phyloP scores from a whole-genome alignment of 2,329 filamentous ascomycete species.

The Colletotrichum sp. region DNA sequence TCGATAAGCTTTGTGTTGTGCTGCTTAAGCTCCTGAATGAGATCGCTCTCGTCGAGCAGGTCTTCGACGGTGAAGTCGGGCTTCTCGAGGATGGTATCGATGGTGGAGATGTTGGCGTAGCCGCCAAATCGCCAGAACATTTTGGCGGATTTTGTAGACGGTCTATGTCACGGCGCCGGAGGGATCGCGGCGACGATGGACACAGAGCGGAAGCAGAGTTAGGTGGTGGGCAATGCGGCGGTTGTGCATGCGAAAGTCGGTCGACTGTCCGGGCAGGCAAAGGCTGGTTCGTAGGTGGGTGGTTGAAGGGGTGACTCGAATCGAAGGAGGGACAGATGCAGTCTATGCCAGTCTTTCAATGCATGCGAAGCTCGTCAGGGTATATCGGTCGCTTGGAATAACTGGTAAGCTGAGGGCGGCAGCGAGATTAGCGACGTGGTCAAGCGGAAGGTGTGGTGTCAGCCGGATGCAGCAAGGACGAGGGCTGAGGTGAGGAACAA shows the following conservation, averaged over 20 bases:
- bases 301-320: not conserved
- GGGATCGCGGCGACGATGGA: constrained; percentile 9
- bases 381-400: constrained; percentile 15
- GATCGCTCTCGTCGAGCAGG: constrained; percentile 91
- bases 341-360: constrained; percentile 5
- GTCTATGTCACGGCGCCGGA: constrained; percentile 31
- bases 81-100: constrained; percentile 97
- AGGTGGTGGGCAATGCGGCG: not conserved
- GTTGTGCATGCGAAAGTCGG: constrained; percentile 10
- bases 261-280: not conserved
- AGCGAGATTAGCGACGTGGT: not conserved
- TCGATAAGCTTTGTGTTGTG: constrained; percentile 98
- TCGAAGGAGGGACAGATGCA: not conserved
- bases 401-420: not conserved
- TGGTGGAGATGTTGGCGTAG: constrained; percentile 95
- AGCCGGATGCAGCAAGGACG: not conserved
- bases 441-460: not conserved
- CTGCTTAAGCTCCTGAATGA: constrained; percentile 97
- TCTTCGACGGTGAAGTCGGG: constrained; percentile 95
- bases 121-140: constrained; percentile 99
- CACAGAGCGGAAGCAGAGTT: not conserved
- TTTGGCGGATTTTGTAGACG: constrained; percentile 49
- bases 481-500: not conserved
- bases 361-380: constrained; percentile 14
- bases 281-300: not conserved